These are phyloP conservation scores for Trypethelium eluteriae DNA, from an alignment of 495 filamentous ascomycete genomes.

Conservation along the genomic window DNA sequence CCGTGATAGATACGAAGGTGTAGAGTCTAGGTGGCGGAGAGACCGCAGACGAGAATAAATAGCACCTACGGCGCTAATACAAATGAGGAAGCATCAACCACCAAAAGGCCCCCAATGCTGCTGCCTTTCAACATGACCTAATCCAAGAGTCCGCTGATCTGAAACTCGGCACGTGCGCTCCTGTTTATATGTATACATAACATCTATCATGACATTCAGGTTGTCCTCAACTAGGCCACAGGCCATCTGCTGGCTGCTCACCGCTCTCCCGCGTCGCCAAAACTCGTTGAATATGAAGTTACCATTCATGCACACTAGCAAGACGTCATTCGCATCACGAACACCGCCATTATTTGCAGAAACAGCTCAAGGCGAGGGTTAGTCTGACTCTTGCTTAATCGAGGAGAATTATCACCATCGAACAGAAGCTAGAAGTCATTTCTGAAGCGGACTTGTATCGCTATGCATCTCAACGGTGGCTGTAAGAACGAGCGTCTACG, in stretches of 20 bases:
- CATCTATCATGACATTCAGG: slow-evolving; percentile 7
- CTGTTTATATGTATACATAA: not conserved
- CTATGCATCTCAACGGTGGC: slow-evolving; percentile 37
- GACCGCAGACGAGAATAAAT: too few relatives aligned
- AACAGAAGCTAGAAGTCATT: slow-evolving; percentile 5
- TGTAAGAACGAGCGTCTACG: slow-evolving; percentile 26
- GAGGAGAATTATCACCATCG: not conserved
- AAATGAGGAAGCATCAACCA: too few relatives aligned
- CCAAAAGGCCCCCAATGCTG: too few relatives aligned
- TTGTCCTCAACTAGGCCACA: not conserved
- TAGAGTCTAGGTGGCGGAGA: too few relatives aligned
- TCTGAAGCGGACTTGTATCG: slow-evolving; percentile 32
- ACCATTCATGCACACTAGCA: not conserved
- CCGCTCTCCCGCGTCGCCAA: not conserved
- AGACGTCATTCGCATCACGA: not conserved
- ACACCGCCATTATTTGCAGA: slow-evolving; percentile 6
- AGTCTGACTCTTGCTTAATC: not conserved
- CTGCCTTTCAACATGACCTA: not conserved
- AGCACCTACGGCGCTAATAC: too few relatives aligned
- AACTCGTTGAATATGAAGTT: not conserved
- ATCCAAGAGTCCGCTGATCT: not conserved
- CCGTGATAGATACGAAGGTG: too few relatives aligned
- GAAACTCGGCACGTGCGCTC: not conserved
- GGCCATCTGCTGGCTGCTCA: not conserved
- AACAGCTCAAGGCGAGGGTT: slow-evolving; percentile 5